Percentiles rank a stretch among this genome's conserved stretches.
Conservation (phyloP, 2,329 filamentous ascomycete genomes). For the Aspergillus sp. region DNA sequence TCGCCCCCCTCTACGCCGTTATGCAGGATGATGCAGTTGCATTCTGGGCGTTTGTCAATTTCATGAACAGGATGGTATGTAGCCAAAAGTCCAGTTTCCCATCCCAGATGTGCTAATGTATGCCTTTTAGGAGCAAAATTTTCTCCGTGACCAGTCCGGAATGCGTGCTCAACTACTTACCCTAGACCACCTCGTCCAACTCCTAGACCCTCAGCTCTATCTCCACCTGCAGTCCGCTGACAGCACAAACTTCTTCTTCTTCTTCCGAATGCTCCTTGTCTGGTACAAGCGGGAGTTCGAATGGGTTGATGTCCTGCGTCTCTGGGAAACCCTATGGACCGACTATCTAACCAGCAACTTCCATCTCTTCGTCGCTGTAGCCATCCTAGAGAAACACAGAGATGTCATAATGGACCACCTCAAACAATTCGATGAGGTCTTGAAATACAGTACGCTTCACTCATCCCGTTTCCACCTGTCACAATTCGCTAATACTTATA, state of each 20-base stretch:
- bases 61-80: slow-evolving; percentile 87
- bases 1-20: slow-evolving; percentile 94
- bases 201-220: slow-evolving; percentile 95
- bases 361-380: slow-evolving; percentile 89
- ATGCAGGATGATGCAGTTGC: slow-evolving; percentile 96
- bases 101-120: slow-evolving; percentile 6
- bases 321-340: slow-evolving; percentile 96
- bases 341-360: slow-evolving; percentile 87
- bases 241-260: slow-evolving; percentile 99
- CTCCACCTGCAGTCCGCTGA: slow-evolving; percentile 85
- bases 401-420: slow-evolving; percentile 95
- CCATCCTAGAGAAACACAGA: slow-evolving; percentile 93
- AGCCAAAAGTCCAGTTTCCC: background rate
- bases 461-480: background rate
- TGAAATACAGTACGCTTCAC: slow-evolving; percentile 78
- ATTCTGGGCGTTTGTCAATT: slow-evolving; percentile 93
- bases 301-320: slow-evolving; percentile 78
- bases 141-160: slow-evolving; percentile 89
- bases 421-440: slow-evolving; percentile 90
- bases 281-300: slow-evolving; percentile 99
- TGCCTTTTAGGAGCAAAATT: slow-evolving; percentile 72
- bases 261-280: slow-evolving; percentile 97
- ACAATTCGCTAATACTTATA: background rate
- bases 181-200: slow-evolving; percentile 90
- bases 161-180: slow-evolving; percentile 91